Evolutionary conservation across 208 protist species (phyloP).

Genomic region (Acanthamoeba divionensis): DNA sequence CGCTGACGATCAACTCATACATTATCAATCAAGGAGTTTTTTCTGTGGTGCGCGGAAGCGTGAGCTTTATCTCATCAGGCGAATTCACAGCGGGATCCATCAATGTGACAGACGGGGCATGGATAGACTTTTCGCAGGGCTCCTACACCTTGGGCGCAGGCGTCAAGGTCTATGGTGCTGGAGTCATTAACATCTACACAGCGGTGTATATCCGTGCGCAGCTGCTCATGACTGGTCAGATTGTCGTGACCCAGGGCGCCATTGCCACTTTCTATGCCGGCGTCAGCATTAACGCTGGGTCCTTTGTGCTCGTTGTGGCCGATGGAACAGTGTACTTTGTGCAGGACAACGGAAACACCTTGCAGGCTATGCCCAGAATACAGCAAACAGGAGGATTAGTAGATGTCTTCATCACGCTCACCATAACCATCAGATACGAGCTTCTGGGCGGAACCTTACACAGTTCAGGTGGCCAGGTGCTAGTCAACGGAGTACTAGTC

Average conservation of each 20-base stretch:
- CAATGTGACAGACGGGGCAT: not conserved
- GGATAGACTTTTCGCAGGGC: not conserved
- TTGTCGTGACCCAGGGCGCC: constrained; percentile 30
- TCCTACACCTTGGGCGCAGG: not conserved
- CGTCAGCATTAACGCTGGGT: not conserved
- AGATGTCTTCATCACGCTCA: not conserved
- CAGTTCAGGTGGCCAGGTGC: not conserved
- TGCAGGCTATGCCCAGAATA: not conserved
- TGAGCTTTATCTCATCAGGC: not conserved
- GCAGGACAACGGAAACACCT: not conserved
- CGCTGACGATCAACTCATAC: not conserved
- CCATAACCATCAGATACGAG: constrained; percentile 7
- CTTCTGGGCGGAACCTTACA: constrained; percentile 40
- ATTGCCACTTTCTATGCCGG: not conserved
- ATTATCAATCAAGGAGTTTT: not conserved
- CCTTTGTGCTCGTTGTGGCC: constrained; percentile 27
- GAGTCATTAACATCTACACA: constrained; percentile 43
- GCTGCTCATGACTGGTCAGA: constrained; percentile 3
- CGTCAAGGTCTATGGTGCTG: not conserved
- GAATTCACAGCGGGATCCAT: not conserved
- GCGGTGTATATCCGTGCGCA: not conserved
- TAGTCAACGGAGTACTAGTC: not conserved
- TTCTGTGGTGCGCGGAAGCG: not conserved
- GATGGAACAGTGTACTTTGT: constrained; percentile 14
- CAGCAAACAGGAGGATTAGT: not conserved